Evolutionary conservation across 116 monocot species (phyloP), one percentile per base, ranked within the genome.

Genomic region (Zostera marina): DNA sequence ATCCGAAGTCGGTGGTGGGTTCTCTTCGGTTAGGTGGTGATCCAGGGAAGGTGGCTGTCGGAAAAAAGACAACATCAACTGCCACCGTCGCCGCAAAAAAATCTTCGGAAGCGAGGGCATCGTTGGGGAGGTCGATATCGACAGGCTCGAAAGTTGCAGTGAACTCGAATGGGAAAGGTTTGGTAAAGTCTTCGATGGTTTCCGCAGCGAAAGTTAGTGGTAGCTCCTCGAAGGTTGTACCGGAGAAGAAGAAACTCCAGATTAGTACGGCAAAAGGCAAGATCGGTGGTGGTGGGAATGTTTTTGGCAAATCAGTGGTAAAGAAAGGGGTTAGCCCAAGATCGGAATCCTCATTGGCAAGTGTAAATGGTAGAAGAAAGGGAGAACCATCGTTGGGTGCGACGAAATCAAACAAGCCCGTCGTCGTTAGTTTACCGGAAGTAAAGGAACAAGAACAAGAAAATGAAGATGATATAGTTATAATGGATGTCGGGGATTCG

Each of bases 371-470:
- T 3, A 32, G 32, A 32, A 32, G 32, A 32, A 32, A 19, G 17
- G 40, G 23, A 65, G n/a, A 8, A 22, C 44, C 23, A 25, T 22
- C 26, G 9, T 7, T 11, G 23, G 21, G 3, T 20, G 14, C 9
- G 10, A 13, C 10, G 1, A 41, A 11, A 9, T 43, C 46, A 17
- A 44, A 8, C 25, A 32, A 32, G 59, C 10, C 24, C 54, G 45
- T 54, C 60, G 21, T 49, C 45, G 45, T 61, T 59, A 13, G 41
- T 53, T 24, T 17, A 22, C n/a, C 17, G 10, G 60, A 61, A 17
- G 24, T 1, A 11, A 32, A 68, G 17, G 68, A 44, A 32, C n/a
- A 22, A 16, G 57, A 49, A 13, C 40, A 32, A 11, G 20, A 22
- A 14, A 39, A 47, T 3, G 48, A 32, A 11, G 20, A 22, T 9